Evolutionary conservation across 1,284 basidiomycete species (phyloP), one percentile per base, ranked within the genome.

Genomic region (Rhizoctonia solani): DNA sequence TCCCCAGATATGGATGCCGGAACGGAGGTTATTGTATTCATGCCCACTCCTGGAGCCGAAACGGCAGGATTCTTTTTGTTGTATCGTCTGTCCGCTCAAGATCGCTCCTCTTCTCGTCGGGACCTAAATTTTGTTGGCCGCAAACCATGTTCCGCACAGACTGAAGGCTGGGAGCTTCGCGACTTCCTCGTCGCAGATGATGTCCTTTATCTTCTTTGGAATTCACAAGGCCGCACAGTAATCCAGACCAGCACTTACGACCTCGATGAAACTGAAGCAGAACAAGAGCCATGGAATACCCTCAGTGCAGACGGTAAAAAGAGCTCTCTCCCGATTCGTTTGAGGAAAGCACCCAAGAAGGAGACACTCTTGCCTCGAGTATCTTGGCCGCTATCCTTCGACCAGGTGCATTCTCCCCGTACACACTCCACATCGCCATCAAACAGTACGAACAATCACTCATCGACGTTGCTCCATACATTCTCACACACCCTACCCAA

Each of bases 381-480:
- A 95, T 94, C 76, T 82, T 94, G 73, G 82, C 87, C 63, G 91
- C 89, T 53, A 83, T 96, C 69, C 86, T 95, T 81, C 83, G 87
- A 46, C 94, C 95, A 0, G 92, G 92, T 21, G 83, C 92, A 59
- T 97, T 96, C 77, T 95, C 95, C 3, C 80, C 85, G 1, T 78
- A 89, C 39, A 92, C 92, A 5, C 83, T 97, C 41, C 84, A 85
- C 58, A 87, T 85, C 6, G 93, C 92, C 14, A 82, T 96, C 65
- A 85, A 88, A 55, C 88, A 91, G 71, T 97, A 97, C 76, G 53
- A 54, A 11, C 50, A 66, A 1, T 66, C 63, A 1, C 86, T 86
- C 46, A 83, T 87, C 52, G 81, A 85, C 3, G 87, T 88, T 70
- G 81, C 87, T 21, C 85, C 86, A 16, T 80, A 71, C 21, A 37